phyloP scores from a whole-genome alignment of 2,329 filamentous ascomycete species.

The Harringtonia aguacate region DNA sequence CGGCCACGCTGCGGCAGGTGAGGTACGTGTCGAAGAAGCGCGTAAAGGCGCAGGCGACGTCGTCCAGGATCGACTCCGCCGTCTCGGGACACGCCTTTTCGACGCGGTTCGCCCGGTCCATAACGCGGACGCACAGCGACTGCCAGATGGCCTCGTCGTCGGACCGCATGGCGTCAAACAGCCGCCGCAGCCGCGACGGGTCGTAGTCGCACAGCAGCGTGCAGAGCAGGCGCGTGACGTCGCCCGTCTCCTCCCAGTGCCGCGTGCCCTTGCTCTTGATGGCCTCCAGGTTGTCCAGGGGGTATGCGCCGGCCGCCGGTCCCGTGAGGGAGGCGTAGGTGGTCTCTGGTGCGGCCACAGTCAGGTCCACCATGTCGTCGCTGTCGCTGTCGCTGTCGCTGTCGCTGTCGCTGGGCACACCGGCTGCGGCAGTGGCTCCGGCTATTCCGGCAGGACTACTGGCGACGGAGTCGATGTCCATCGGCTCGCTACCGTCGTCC shows the following conservation, averaged over 20 bases:
- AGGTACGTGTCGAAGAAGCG: slow-evolving; percentile 15
- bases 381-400: not conserved
- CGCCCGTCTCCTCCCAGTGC: slow-evolving; percentile 7
- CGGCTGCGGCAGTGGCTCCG: too few relatives aligned
- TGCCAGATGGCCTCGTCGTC: slow-evolving; percentile 7
- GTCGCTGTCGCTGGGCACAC: not conserved
- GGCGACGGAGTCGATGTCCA: not conserved
- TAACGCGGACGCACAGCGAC: slow-evolving; percentile 3
- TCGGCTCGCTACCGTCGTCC: not conserved
- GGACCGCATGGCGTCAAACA: slow-evolving; percentile 1
- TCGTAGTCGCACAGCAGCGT: slow-evolving; percentile 5
- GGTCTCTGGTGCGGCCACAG: not conserved
- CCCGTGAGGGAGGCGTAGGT: not conserved
- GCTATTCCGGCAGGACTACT: too few relatives aligned
- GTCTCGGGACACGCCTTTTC: not conserved
- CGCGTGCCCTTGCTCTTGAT: slow-evolving; percentile 7
- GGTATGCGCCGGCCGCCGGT: not conserved
- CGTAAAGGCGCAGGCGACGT: slow-evolving; percentile 8
- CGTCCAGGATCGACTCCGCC: not conserved
- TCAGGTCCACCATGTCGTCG: not conserved
- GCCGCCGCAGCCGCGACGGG: not conserved
- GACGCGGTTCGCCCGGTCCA: not conserved
- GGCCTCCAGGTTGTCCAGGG: slow-evolving; percentile 4
- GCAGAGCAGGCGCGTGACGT: slow-evolving; percentile 10
- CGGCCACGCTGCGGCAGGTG: slow-evolving; percentile 3